Base-by-base conservation (phyloP, 768 basidiomycete species). In the Xerocomus potaroensis region DNA sequence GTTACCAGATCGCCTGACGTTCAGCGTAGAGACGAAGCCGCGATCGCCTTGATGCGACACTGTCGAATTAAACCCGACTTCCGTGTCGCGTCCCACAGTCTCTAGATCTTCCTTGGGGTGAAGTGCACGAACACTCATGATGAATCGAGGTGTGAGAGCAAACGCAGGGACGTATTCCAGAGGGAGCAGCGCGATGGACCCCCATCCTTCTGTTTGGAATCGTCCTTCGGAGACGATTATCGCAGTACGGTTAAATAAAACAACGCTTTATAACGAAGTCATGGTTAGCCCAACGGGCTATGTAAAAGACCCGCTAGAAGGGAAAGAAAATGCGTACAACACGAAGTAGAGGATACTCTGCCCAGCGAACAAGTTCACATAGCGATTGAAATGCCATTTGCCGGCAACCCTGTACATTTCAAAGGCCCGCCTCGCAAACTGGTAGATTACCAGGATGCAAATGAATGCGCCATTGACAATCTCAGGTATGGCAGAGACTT, bases 311-410 rank as follows among this genome's bases (percentile, higher is more conserved):
- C n/a, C 9, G 5, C 5, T n/a, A 18, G 22, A 8, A 8, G 8
- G 38, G 11, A 14, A 18, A 18, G 34, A 12, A 31, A 5, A 12
- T 32, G 47, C 50, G n/a, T 37, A 55, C 53, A 34, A 52, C 9
- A 52, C n/a, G 12, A 55, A 55, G 22, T 45, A 53, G 10, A 55
- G 32, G 9, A 48, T 23, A 26, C 53, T 45, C 30, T 53, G 43
- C 5, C 19, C 12, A 10, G 33, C 41, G 8, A 55, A 47, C 18
- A 48, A 14, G 24, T 29, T 41, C 46, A 52, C 37, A 11, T 52
- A 48, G 4, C 19, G 47, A 27, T 54, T 52, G 24, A 45, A 41
- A 31, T 48, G 37, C 34, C 29, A 55, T 11, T 6, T 30, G 12
- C 39, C 41, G 29, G 44, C 40, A 23, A 35, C 21, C 11, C 15